Evolutionary conservation across 306 rosid genomes (phyloP), one percentile per base, ranked within the genome.

Genomic region (Vicia faba): DNA sequence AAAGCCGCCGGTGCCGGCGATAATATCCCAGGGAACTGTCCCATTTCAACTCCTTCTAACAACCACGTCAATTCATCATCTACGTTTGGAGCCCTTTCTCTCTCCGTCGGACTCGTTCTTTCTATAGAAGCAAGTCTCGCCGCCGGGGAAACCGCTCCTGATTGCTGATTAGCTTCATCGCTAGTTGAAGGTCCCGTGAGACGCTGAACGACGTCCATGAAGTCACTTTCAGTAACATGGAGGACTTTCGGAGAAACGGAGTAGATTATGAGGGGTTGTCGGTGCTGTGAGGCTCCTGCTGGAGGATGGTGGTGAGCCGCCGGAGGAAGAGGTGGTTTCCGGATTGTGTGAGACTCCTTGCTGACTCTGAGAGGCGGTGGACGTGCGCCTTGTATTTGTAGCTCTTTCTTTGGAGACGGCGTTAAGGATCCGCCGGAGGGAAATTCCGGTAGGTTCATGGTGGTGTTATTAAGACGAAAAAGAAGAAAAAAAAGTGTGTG

Each of bases 151-250:
- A 93, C 71, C 10, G 80, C 86, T 4, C 92, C 96, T 25, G 83
- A 51, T 67, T 77, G 54, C 36, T 59, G 53, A 12, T 69, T 16
- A 1, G 78, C 14, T 41, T 72, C 78, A 0, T 80, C 70, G 10
- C 64, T 50, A n/a, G 95, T 18, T 5, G 88, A 81, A 0, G 81
- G 84, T 0, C 99, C 99, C 11, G 99, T 93, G 66, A 93, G 96
- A 49, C 97, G 89, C 74, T 93, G 99, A 26, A 93, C 97, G 10
- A 84, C 63, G 79, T 92, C 85, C 97, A 86, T 88, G 89, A 93
- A 93, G 36, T 93, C 82, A 50, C 15, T 73, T 58, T 68, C 91
- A 1, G 82, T 25, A 61, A 89, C 75, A 61, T 88, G 88, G 72
- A 86, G 81, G 64, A 83, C 91, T 74, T 88, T 88, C 1, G 98